These are phyloP conservation scores for Sporothrix phasma DNA, from an alignment of 2,329 filamentous ascomycete species.

Conservation along the genomic window DNA sequence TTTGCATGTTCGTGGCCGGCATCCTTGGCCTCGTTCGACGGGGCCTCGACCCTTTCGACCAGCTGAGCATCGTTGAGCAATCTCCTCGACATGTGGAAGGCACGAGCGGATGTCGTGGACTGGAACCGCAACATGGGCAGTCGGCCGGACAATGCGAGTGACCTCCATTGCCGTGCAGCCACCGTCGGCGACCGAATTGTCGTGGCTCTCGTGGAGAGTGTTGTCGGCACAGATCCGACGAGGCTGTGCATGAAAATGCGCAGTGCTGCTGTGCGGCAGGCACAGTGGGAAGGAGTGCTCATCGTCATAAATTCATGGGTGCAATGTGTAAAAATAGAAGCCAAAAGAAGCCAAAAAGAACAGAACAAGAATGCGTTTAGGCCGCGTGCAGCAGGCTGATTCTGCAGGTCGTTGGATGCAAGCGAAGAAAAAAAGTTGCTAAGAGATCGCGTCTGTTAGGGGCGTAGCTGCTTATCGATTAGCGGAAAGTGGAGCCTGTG, in stretches of 20 bases:
- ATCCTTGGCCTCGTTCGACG: background rate
- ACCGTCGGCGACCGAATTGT: background rate
- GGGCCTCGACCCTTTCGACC: background rate
- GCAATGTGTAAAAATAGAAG: background rate
- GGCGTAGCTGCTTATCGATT: background rate
- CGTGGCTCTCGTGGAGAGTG: background rate
- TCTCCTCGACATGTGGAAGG: background rate
- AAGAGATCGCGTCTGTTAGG: background rate
- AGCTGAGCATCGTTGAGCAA: background rate
- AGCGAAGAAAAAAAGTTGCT: background rate
- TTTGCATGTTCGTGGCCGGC: background rate
- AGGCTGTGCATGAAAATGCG: slow-evolving; percentile 18
- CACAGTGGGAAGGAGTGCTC: slow-evolving; percentile 10
- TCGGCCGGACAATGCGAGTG: background rate
- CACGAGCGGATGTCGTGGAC: background rate
- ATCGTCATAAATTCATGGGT: slow-evolving; percentile 8
- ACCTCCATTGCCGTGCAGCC: background rate
- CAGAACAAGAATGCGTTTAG: background rate
- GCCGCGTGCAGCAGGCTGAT: background rate
- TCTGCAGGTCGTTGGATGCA: background rate
- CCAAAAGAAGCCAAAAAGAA: background rate
- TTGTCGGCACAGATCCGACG: background rate
- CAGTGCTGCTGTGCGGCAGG: slow-evolving; percentile 16
- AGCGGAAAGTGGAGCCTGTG: background rate
- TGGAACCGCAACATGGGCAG: background rate